A percentile compares a stretch with the other conserved stretches of the same genome.
Evolutionary conservation across 2,329 filamentous ascomycete species (phyloP).

Genomic region (Didymella exigua): DNA sequence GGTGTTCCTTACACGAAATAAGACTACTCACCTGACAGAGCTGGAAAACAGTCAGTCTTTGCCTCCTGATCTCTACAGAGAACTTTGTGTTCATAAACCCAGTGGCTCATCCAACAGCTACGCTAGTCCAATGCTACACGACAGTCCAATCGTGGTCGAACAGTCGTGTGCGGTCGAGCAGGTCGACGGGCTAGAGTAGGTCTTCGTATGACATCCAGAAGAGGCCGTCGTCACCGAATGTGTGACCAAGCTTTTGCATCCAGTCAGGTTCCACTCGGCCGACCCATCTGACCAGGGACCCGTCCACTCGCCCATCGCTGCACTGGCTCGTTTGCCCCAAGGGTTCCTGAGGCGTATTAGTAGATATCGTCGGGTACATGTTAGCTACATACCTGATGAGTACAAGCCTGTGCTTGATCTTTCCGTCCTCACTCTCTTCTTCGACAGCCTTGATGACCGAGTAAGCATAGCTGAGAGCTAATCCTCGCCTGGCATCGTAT

Average conservation of each 20-base stretch:
- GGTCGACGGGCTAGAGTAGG: slow-evolving; percentile 60
- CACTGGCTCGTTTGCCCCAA: slow-evolving; percentile 67
- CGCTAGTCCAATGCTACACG: slow-evolving; percentile 64
- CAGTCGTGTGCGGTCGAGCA: slow-evolving; percentile 64
- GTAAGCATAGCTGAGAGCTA: slow-evolving; percentile 58
- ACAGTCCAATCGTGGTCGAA: slow-evolving; percentile 65
- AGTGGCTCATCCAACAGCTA: slow-evolving; percentile 64
- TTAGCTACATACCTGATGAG: slow-evolving; percentile 57
- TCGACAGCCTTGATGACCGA: slow-evolving; percentile 63
- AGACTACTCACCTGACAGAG: slow-evolving; percentile 60
- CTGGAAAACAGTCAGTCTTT: slow-evolving; percentile 61
- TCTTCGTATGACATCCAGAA: slow-evolving; percentile 68
- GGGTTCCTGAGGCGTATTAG: slow-evolving; percentile 64
- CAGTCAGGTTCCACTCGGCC: slow-evolving; percentile 81
- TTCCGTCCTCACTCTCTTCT: slow-evolving; percentile 52
- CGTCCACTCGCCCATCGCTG: slow-evolving; percentile 67
- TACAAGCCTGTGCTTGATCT: slow-evolving; percentile 58
- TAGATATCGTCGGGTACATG: too few relatives aligned
- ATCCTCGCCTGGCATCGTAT: slow-evolving; percentile 57
- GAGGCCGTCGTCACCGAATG: slow-evolving; percentile 75
- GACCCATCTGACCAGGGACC: slow-evolving; percentile 82
- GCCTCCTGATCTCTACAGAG: slow-evolving; percentile 58
- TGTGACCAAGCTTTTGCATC: slow-evolving; percentile 72
- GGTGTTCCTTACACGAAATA: slow-evolving; percentile 28
- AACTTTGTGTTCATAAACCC: slow-evolving; percentile 68